A percentile compares a stretch with the other conserved stretches of the same genome.
These are phyloP conservation scores for Hypoxylon intermedium DNA, from an alignment of 495 filamentous ascomycete species.

Conservation along the genomic window DNA sequence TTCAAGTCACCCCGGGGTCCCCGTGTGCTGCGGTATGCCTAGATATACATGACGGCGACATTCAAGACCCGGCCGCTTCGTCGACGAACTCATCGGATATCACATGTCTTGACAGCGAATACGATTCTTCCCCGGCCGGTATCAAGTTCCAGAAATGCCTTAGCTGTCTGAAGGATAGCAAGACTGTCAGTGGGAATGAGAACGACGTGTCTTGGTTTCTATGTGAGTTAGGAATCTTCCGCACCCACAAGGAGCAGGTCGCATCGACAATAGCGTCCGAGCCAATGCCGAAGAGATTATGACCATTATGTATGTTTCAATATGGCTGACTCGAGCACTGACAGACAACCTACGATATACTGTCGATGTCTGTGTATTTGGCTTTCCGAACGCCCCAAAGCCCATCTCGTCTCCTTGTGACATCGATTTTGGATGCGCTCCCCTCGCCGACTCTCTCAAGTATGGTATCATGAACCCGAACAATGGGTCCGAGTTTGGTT, in stretches of 20 bases:
- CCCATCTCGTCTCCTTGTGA: conserved; percentile 41
- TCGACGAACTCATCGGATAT: conserved; percentile 56
- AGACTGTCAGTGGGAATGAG: conserved; percentile 54
- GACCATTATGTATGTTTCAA: too few relatives aligned
- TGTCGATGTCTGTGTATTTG: conserved; percentile 50
- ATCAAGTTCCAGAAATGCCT: conserved; percentile 64
- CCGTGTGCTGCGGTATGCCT: conserved; percentile 60
- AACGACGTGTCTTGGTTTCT: conserved; percentile 67
- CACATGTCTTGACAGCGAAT: conserved; percentile 61
- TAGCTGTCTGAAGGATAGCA: conserved; percentile 65
- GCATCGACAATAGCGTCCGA: too few relatives aligned
- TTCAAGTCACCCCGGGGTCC: conserved; percentile 57
- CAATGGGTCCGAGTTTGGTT: conserved; percentile 36
- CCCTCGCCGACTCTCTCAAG: conserved; percentile 38
- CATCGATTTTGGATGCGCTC: conserved; percentile 41
- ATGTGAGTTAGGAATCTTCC: conserved; percentile 42
- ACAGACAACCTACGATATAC: conserved; percentile 55
- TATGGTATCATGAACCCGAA: conserved; percentile 23
- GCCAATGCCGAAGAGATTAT: too few relatives aligned
- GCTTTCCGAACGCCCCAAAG: conserved; percentile 38
- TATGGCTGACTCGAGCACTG: too few relatives aligned
- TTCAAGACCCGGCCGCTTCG: conserved; percentile 24
- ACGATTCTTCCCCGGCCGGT: conserved; percentile 56
- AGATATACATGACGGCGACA: conserved; percentile 37
- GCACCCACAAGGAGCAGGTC: too few relatives aligned